Conservation (phyloP, 495 filamentous ascomycete genomes). For the Aspergillus incahuasiensis region DNA sequence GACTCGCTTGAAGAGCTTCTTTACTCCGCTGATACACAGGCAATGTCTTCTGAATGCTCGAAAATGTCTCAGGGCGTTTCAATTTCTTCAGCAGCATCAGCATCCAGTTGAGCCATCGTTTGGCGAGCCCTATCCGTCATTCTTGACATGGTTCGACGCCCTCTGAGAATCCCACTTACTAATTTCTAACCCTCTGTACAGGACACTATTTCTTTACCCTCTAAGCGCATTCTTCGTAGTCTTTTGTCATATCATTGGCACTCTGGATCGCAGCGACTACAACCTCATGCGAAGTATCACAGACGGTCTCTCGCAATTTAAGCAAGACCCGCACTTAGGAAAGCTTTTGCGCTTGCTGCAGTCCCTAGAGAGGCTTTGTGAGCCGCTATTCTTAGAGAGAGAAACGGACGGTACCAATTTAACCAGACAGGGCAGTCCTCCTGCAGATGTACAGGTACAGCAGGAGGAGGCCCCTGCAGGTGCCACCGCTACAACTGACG, state of each 20-base stretch:
- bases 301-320: constrained; percentile 20
- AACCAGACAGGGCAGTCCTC: not conserved
- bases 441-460: not conserved
- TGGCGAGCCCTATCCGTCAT: constrained; percentile 25
- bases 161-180: not conserved
- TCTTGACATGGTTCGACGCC: constrained; percentile 24
- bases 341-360: constrained; percentile 21
- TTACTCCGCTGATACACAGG: constrained; percentile 21
- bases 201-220: constrained; percentile 28
- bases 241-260: constrained; percentile 30
- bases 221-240: constrained; percentile 30
- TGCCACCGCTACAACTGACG: not conserved
- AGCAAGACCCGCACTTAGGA: constrained; percentile 18
- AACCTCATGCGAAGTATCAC: constrained; percentile 22
- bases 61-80: constrained; percentile 22
- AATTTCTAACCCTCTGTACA: not conserved
- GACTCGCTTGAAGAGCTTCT: constrained; percentile 19
- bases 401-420: not conserved
- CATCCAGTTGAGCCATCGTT: constrained; percentile 17
- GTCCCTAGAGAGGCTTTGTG: constrained; percentile 21
- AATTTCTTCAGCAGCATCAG: constrained; percentile 19
- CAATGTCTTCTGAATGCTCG: constrained; percentile 25
- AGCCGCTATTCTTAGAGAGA: constrained; percentile 19
- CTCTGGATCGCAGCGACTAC: constrained; percentile 24
- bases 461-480: not conserved